Conservation (phyloP, 2,329 filamentous ascomycete genomes). For the Paramyrothecium sp. region DNA sequence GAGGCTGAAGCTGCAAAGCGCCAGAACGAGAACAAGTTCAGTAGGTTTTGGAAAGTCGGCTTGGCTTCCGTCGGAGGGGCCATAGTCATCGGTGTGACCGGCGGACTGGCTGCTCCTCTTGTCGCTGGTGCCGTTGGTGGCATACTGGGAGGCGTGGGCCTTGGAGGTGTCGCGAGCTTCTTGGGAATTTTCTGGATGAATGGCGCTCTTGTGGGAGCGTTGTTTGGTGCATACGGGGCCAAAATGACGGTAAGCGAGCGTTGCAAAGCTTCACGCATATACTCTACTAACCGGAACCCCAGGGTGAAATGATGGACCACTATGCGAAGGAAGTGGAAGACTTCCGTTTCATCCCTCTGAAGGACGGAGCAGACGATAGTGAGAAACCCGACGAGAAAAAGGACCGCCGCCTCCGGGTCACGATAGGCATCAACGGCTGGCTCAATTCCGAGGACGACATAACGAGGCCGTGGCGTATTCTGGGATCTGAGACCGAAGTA, state of each 20-base stretch:
- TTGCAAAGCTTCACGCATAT: not conserved
- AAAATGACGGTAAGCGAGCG: constrained; percentile 54
- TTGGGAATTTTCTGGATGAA: constrained; percentile 85
- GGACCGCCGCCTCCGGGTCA: constrained; percentile 66
- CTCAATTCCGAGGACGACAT: constrained; percentile 73
- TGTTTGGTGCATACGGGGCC: constrained; percentile 89
- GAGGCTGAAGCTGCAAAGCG: constrained; percentile 75
- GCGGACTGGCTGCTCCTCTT: constrained; percentile 84
- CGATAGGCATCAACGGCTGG: constrained; percentile 88
- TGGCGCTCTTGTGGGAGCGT: constrained; percentile 76
- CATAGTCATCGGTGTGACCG: constrained; percentile 85
- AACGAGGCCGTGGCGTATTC: constrained; percentile 73
- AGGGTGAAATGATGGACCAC: constrained; percentile 80
- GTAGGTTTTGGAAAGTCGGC: constrained; percentile 85
- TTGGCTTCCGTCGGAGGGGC: constrained; percentile 86
- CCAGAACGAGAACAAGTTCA: constrained; percentile 66
- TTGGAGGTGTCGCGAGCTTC: constrained; percentile 84
- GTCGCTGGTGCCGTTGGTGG: constrained; percentile 84
- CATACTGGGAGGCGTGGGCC: constrained; percentile 79
- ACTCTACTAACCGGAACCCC: constrained; percentile 10
- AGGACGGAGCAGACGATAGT: constrained; percentile 35
- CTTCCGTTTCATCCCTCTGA: constrained; percentile 73
- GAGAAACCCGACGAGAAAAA: constrained; percentile 21
- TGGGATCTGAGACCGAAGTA: constrained; percentile 70
- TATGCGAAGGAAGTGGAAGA: constrained; percentile 88